phyloP scores from a whole-genome alignment of 1,284 basidiomycete species.

The Hemileia vastatrix region DNA sequence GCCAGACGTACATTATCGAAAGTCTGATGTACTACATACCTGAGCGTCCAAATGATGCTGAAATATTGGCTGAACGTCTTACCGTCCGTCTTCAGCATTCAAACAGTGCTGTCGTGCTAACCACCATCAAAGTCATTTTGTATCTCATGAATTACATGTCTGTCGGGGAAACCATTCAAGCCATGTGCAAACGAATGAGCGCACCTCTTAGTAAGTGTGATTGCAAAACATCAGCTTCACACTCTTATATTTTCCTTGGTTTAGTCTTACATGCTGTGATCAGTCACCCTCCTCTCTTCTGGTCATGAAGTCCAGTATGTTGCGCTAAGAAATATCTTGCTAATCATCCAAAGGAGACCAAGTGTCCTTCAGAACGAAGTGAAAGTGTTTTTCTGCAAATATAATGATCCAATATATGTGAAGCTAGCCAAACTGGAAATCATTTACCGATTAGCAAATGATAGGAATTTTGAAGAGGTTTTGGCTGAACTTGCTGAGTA shows the following conservation, averaged over 20 bases:
- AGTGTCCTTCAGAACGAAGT: slow-evolving; percentile 91
- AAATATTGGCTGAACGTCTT: slow-evolving; percentile 85
- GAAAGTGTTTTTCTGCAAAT: slow-evolving; percentile 99
- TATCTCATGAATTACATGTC: slow-evolving; percentile 99
- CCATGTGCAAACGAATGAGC: slow-evolving; percentile 47
- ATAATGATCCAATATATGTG: slow-evolving; percentile 97
- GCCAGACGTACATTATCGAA: slow-evolving; percentile 96
- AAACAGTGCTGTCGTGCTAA: slow-evolving; percentile 88
- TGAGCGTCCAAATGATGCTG: slow-evolving; percentile 74
- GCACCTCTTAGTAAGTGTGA: slow-evolving; percentile 68
- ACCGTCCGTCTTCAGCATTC: slow-evolving; percentile 82
- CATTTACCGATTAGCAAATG: slow-evolving; percentile 86
- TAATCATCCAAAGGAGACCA: slow-evolving; percentile 90
- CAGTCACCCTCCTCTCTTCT: slow-evolving; percentile 85
- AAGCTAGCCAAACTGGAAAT: slow-evolving; percentile 98
- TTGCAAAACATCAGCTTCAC: not conserved
- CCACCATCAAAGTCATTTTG: slow-evolving; percentile 85
- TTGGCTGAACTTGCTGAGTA: slow-evolving; percentile 89
- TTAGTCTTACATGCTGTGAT: not conserved
- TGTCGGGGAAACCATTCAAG: slow-evolving; percentile 55
- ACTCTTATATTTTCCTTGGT: not conserved
- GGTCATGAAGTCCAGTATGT: slow-evolving; percentile 99
- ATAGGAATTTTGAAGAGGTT: slow-evolving; percentile 82
- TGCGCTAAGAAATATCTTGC: slow-evolving; percentile 85
- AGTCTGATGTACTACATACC: slow-evolving; percentile 87